These are phyloP conservation scores for Backusella tuberculispora DNA, from an alignment of 192 early-diverging fungal species.

Conservation along the genomic window DNA sequence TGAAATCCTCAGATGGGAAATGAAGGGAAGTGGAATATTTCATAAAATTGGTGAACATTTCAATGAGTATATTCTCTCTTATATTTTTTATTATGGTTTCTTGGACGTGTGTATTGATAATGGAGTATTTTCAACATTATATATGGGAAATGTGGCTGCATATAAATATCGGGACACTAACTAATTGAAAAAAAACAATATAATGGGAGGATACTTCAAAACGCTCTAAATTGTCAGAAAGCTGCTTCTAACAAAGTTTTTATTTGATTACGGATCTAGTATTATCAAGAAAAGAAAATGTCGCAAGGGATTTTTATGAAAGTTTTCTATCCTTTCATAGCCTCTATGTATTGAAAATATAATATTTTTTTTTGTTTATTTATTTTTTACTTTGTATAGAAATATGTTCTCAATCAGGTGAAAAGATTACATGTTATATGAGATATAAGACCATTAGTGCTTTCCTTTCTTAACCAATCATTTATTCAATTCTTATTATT, in stretches of 20 bases:
- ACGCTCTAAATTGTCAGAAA: neutral
- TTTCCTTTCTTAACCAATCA: neutral
- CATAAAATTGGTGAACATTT: neutral
- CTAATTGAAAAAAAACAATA: neutral
- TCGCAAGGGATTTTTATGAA: neutral
- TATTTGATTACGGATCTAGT: neutral
- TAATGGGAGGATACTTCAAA: neutral
- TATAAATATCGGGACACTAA: neutral
- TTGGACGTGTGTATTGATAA: too few species aligned
- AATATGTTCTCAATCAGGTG: neutral
- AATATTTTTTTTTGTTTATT: neutral
- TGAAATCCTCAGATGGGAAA: neutral
- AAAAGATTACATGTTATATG: neutral
- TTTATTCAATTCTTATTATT: too few species aligned
- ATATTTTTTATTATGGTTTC: neutral
- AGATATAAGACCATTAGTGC: neutral
- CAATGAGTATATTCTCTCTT: neutral
- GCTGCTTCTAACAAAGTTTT: neutral
- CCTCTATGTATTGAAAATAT: neutral
- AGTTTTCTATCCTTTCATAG: neutral
- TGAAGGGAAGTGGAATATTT: neutral
- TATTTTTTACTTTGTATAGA: neutral
- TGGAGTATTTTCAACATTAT: neutral
- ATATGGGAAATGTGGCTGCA: neutral
- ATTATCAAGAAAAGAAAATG: constrained; percentile 4